A percentile compares a stretch with the other conserved stretches of the same genome.
These are phyloP conservation scores for Fomitopsis pulvina DNA, from an alignment of 768 basidiomycete genomes.

Conservation along the genomic window DNA sequence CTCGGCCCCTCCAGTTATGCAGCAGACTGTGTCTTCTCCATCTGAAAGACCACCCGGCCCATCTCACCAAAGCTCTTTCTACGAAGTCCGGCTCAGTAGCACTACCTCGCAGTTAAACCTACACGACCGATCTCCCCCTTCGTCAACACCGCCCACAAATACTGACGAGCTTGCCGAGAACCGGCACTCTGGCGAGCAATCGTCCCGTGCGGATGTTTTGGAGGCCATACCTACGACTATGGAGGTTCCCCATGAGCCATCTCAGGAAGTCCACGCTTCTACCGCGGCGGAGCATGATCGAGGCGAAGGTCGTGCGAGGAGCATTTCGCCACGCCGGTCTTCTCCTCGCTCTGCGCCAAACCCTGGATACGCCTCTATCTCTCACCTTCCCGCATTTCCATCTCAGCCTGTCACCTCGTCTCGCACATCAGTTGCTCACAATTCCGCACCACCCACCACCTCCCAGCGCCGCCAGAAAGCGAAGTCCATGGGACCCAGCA, in stretches of 20 bases:
- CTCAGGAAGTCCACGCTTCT: not conserved
- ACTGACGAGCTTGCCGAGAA: constrained; percentile 9
- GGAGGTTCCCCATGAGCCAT: constrained; percentile 3
- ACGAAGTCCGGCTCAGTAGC: constrained; percentile 19
- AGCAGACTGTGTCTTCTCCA: constrained; percentile 9
- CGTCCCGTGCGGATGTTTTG: constrained; percentile 16
- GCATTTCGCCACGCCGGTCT: constrained; percentile 5
- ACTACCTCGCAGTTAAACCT: constrained; percentile 11
- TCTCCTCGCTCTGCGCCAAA: constrained; percentile 2
- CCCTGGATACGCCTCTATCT: constrained; percentile 17
- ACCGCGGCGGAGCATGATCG: constrained; percentile 6
- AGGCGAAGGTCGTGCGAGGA: constrained; percentile 8
- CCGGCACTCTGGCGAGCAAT: constrained; percentile 9
- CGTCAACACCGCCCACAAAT: constrained; percentile 3
- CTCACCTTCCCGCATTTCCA: constrained; percentile 25
- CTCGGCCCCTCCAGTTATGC: constrained; percentile 18
- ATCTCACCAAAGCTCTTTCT: constrained; percentile 17
- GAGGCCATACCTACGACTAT: not conserved
- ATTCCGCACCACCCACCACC: constrained; percentile 10
- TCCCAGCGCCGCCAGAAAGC: constrained; percentile 28
- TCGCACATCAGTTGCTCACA: constrained; percentile 8
- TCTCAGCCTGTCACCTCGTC: constrained; percentile 22
- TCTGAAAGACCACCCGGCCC: constrained; percentile 12
- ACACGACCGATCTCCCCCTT: not conserved
- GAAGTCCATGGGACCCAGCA: constrained; percentile 60